Base-by-base conservation (phyloP, 352 stramenopile species). In the Peronosclerospora sorghi region DNA sequence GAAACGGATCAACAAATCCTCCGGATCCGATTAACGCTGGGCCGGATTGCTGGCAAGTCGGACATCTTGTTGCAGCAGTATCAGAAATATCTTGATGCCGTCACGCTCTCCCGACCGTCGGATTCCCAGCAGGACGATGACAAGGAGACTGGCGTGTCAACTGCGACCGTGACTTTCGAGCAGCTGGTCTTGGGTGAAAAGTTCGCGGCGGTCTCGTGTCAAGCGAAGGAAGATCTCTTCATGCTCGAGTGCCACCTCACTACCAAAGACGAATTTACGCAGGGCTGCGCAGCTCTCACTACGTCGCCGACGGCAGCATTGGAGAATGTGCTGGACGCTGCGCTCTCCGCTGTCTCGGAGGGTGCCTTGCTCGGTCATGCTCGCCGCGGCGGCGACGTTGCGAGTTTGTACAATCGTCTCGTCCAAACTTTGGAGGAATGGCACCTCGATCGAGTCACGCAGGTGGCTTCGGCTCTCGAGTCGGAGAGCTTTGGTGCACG, bases 201-300 rank as follows among this genome's bases (percentile, higher is more conserved):
- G 39, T 55, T 88, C 4, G 67, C 71, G 4, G 53, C 56, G 5
- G 48, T 88, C 15, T 68, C 70, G 3, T 84, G 64, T 18, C 65
- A 80, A 54, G 68, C 71, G 7, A 73, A 77, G 41, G 73, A 84
- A 39, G 73, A 88, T 40, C 40, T 82, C 5, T 88, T 84, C 42
- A 66, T 85, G 48, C 59, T 88, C 4, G 75, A 88, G 32, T n/a
- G n/a, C n/a, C n/a, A n/a, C 84, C 71, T 32, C 66, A 85, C 73
- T 19, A 88, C 73, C 0, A 55, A 79, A 28, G 70, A 88, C 6
- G 69, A 84, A 36, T 84, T 70, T 53, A 49, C 46, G 7, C 36
- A 75, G 12, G 54, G 56, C 4, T 68, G 63, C 21, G 46, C 54
- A 12, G 62, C 62, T 12, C 54, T 87, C 0, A 71, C 87, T 27